A percentile compares a stretch with the other conserved stretches of the same genome.
These are phyloP conservation scores for Purshia tridentata DNA, from an alignment of 306 rosid genomes.

Conservation along the genomic window DNA sequence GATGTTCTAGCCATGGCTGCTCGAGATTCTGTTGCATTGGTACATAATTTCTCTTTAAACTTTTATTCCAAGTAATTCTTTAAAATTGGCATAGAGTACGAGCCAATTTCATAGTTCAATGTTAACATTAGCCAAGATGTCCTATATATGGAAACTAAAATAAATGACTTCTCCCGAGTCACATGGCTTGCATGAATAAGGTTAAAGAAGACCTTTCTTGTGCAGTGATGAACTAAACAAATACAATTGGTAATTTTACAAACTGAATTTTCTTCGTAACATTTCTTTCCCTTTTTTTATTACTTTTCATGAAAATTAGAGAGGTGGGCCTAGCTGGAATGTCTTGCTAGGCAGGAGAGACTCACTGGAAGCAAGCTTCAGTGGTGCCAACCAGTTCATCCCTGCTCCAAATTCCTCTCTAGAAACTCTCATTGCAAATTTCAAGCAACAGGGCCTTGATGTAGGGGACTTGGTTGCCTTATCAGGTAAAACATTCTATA, in stretches of 20 bases:
- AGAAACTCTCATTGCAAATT: conserved; percentile 58
- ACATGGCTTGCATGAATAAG: too few relatives aligned
- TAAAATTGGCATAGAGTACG: too few relatives aligned
- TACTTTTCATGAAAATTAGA: conserved; percentile 29
- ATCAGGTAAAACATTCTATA: conserved; percentile 48
- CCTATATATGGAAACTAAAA: too few relatives aligned
- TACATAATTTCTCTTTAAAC: conserved; percentile 15
- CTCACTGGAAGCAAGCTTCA: conserved; percentile 71
- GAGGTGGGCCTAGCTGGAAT: conserved; percentile 86
- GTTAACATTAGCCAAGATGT: too few relatives aligned
- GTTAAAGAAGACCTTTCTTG: too few relatives aligned
- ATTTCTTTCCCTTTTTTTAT: not conserved
- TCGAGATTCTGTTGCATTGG: conserved; percentile 74
- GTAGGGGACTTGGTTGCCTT: conserved; percentile 60
- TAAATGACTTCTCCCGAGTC: too few relatives aligned
- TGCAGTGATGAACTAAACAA: too few relatives aligned
- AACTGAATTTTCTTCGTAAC: not conserved
- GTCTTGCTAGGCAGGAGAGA: conserved; percentile 76
- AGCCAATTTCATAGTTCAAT: too few relatives aligned
- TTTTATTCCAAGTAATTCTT: too few relatives aligned
- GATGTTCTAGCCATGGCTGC: conserved; percentile 82
- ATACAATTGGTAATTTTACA: too few relatives aligned
- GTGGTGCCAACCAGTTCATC: conserved; percentile 63
- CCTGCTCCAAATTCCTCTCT: conserved; percentile 88
- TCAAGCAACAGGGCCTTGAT: conserved; percentile 68